Evolutionary conservation across 2,329 filamentous ascomycete species (phyloP).

Genomic region (Fusarium pseudonygamai): DNA sequence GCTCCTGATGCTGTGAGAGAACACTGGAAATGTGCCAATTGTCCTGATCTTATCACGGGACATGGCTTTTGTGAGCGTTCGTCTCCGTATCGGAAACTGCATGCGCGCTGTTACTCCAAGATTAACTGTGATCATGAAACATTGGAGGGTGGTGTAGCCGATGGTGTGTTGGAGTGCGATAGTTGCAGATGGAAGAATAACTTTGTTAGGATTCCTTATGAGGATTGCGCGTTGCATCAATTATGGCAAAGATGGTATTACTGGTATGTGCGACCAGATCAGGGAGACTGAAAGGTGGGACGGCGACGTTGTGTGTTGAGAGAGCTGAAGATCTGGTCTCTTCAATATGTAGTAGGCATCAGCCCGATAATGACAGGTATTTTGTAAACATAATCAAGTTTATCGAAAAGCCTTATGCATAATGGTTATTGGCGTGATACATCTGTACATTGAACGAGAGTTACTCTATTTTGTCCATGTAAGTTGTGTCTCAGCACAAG

Average conservation of each 20-base stretch:
- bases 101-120: background rate
- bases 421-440: accelerated
- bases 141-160: background rate
- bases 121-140: background rate
- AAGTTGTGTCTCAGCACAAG: constrained; percentile 14
- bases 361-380: background rate
- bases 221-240: background rate
- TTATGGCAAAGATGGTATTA: background rate
- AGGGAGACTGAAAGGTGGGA: background rate
- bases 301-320: too few species aligned
- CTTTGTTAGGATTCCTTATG: background rate
- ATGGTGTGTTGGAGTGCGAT: background rate
- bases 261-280: background rate
- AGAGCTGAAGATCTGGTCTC: too few species aligned
- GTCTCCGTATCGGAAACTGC: background rate
- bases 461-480: background rate
- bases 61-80: accelerated
- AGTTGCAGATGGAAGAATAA: background rate
- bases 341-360: background rate
- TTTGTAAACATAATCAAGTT: accelerated
- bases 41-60: background rate
- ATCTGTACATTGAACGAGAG: background rate
- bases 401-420: accelerated
- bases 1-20: background rate
- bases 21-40: background rate